Evolutionary conservation across 208 protist genomes (phyloP).

Genomic region (Wallacemonas sp.): DNA sequence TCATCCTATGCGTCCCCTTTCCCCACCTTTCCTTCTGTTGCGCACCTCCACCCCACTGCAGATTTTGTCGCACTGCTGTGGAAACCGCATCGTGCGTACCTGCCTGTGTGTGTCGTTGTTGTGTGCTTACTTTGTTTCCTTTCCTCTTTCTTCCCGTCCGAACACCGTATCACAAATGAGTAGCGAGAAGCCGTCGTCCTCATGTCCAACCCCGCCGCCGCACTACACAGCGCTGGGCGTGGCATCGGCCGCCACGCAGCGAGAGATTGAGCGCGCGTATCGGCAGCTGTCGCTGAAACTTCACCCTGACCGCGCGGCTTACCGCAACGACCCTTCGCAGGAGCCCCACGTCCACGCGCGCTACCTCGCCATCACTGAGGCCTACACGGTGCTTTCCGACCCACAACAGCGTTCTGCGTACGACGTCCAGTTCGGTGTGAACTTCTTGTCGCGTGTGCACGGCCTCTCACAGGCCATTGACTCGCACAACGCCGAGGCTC

Average conservation of each 20-base stretch:
- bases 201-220: constrained; percentile 14
- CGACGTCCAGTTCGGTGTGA: constrained; percentile 70
- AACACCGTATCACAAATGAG: background rate
- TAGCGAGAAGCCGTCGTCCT: too few relatives aligned
- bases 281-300: constrained; percentile 63
- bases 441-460: constrained; percentile 49
- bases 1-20: background rate
- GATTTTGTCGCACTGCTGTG: too few relatives aligned
- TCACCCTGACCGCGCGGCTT: constrained; percentile 75
- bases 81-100: too few relatives aligned
- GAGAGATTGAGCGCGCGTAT: constrained; percentile 61
- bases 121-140: too few relatives aligned
- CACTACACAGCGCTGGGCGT: constrained; percentile 78
- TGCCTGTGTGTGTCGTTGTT: too few relatives aligned
- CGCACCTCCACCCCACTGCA: too few relatives aligned
- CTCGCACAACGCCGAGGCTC: constrained; percentile 27
- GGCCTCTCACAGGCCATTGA: constrained; percentile 31
- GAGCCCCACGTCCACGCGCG: constrained; percentile 32
- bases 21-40: too few relatives aligned
- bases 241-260: constrained; percentile 32
- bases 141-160: background rate
- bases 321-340: constrained; percentile 22
- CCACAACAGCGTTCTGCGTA: constrained; percentile 56
- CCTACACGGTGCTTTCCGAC: constrained; percentile 74
- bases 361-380: constrained; percentile 72